Evolutionary conservation across 768 basidiomycete species (phyloP).

Genomic region (Lenzites betulinus): DNA sequence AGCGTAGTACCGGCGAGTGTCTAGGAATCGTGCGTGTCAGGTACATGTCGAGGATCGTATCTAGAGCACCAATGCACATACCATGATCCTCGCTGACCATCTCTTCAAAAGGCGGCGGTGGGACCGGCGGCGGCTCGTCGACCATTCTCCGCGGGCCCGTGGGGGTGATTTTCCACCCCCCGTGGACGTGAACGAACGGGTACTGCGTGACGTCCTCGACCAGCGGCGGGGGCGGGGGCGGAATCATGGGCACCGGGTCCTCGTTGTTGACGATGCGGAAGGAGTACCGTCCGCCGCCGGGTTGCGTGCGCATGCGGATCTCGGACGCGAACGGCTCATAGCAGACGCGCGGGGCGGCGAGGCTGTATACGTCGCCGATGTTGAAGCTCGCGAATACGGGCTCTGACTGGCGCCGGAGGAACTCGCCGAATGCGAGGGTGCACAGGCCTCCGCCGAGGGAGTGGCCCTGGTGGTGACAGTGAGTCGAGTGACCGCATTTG

Average conservation of each 20-base stretch:
- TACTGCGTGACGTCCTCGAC: neutral
- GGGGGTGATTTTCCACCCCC: constrained; percentile 3
- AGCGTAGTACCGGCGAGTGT: constrained; percentile 1
- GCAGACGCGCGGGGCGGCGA: constrained; percentile 4
- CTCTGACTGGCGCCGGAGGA: constrained; percentile 8
- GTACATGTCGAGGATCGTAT: neutral
- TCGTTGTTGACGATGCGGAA: constrained; percentile 16
- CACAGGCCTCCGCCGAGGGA: constrained; percentile 11
- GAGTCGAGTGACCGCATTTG: too few relatives aligned
- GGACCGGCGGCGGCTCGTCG: constrained; percentile 3
- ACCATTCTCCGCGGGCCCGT: constrained; percentile 3
- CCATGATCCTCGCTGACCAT: constrained; percentile 2
- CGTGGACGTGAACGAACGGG: constrained; percentile 10
- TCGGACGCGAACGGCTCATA: constrained; percentile 2
- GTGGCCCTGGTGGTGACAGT: constrained; percentile 2
- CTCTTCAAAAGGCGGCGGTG: neutral
- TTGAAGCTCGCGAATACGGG: neutral
- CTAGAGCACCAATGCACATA: neutral
- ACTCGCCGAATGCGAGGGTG: constrained; percentile 11
- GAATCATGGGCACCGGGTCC: constrained; percentile 8
- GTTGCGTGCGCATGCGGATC: neutral
- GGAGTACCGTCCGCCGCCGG: constrained; percentile 2
- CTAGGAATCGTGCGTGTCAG: neutral
- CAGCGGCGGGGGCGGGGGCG: neutral
- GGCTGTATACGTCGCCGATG: constrained; percentile 10